phyloP scores from a whole-genome alignment of 2,329 filamentous ascomycete genomes.

The Pseudodiploospora longispora region DNA sequence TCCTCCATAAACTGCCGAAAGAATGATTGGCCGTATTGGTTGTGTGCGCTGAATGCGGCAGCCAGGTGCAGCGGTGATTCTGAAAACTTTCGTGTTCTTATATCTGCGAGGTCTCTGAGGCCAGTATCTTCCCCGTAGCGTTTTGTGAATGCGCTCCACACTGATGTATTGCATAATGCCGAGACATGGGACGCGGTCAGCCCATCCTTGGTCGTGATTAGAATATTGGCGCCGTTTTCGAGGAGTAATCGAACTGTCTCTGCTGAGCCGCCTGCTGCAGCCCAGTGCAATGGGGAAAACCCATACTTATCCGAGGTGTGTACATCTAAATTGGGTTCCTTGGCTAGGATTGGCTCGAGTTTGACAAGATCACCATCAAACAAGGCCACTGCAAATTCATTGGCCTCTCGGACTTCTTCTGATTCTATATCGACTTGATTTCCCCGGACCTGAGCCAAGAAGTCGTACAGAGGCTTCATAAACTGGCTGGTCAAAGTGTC shows the following conservation, averaged over 20 bases:
- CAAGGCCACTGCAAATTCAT: background rate
- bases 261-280: constrained; percentile 1
- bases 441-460: background rate
- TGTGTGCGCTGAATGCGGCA: constrained; percentile 1
- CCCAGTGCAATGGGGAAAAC: constrained; percentile 4
- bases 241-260: background rate
- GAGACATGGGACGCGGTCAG: constrained; percentile 1
- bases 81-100: background rate
- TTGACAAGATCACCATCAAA: background rate
- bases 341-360: background rate
- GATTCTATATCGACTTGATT: background rate
- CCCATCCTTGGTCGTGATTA: background rate
- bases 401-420: background rate
- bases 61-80: constrained; percentile 4
- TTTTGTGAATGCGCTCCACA: background rate
- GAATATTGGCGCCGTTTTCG: background rate
- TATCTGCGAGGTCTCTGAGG: background rate
- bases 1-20: constrained; percentile 1
- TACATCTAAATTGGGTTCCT: background rate
- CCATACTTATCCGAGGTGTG: constrained; percentile 1
- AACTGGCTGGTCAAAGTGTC: background rate
- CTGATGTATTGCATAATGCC: constrained; percentile 4
- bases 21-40: background rate
- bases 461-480: constrained; percentile 4
- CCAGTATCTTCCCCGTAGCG: background rate